These are phyloP conservation scores for Epichloe glyceriae DNA, from an alignment of 2,329 filamentous ascomycete species.

Conservation along the genomic window DNA sequence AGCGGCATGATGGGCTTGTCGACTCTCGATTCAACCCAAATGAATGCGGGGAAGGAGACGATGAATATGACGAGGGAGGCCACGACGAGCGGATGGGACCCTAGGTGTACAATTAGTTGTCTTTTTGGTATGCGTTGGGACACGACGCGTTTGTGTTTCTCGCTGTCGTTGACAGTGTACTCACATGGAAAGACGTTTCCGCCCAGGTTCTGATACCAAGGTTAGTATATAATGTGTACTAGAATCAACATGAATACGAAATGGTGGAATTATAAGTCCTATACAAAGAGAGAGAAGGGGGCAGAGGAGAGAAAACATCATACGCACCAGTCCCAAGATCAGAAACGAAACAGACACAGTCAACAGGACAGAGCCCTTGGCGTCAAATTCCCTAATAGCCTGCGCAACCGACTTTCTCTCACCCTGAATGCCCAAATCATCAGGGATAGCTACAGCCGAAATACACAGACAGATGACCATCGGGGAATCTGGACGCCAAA, in stretches of 20 bases:
- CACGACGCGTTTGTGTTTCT: background rate
- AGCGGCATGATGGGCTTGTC: conserved; percentile 48
- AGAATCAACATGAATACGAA: no score
- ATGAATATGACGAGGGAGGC: conserved; percentile 34
- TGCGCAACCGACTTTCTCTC: conserved; percentile 30
- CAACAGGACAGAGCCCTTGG: conserved; percentile 39
- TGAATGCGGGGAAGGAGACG: conserved; percentile 35
- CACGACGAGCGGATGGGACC: conserved; percentile 47
- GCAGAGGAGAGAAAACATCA: background rate
- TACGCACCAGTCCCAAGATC: conserved; percentile 43
- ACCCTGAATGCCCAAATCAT: conserved; percentile 36
- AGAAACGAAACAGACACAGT: conserved; percentile 41
- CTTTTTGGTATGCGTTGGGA: background rate
- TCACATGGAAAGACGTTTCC: conserved; percentile 50
- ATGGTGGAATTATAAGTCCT: no score
- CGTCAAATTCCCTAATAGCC: conserved; percentile 44
- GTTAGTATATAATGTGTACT: no score
- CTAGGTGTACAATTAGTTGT: conserved; percentile 13
- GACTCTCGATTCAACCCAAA: conserved; percentile 38
- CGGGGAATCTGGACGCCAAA: conserved; percentile 49
- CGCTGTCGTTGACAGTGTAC: conserved; percentile 8
- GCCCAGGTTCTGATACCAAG: conserved; percentile 36
- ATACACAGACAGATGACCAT: conserved; percentile 33
- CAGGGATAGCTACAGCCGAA: conserved; percentile 35
- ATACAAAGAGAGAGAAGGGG: background rate